Evolutionary conservation across 306 rosid genomes (phyloP), one percentile per base, ranked within the genome.

Genomic region (Vicia faba): DNA sequence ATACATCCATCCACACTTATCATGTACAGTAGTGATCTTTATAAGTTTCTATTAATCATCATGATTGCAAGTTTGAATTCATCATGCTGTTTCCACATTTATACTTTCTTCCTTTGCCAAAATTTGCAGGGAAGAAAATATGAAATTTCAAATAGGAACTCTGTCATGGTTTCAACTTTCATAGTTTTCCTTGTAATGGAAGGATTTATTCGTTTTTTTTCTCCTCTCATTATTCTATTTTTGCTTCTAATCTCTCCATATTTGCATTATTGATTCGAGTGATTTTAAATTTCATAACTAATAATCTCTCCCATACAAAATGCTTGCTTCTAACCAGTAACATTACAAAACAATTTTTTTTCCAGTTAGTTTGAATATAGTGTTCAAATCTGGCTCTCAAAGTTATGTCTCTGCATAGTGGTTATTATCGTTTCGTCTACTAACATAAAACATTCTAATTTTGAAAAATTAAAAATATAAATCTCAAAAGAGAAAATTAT

Each of bases 1-100:
- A 89, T 87, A 85, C 56, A 60, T 53, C 80, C 43, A 68, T 77
- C 72, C 70, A 74, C 46, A 51, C 75, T 79, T 79, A 73, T 77
- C 68, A 54, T 83, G 71, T 71, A 62, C 69, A 79, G 86, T 75
- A 75, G 74, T 76, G 2, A 76, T 69, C 75, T 63, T 7, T 65
- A 33, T 29, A 76, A 80, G 66, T 77, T 82, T 80, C 70, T 71
- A 68, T 72, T 51, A 46, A 76, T 68, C 67, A 50, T 78, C 75
- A 8, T 23, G 72, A 4, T 13, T 76, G 79, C 57, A 58, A 75
- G 82, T 64, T 68, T 71, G 76, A 64, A 72, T 49, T 53, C 55
- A 71, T 76, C 70, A 61, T 60, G 63, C 31, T 76, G 43, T 51
- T 80, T 68, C 53, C 11, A 28, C 63, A 29, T 43, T 69, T 64